Evolutionary conservation across 2,329 filamentous ascomycete species (phyloP).

Genomic region (Trichoderma sp.): DNA sequence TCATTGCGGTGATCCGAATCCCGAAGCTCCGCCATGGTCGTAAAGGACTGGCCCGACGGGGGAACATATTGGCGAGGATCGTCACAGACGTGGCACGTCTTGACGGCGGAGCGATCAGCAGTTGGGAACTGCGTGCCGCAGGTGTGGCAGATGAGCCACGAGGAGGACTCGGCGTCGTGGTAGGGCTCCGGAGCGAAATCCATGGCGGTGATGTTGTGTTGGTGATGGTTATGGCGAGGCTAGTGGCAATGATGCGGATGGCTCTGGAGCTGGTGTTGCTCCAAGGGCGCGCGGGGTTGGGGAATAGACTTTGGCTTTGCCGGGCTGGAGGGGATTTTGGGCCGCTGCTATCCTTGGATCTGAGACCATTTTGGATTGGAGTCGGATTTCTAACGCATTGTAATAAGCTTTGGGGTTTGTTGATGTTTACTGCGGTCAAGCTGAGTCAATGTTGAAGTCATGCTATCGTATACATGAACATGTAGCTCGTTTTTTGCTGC

Average conservation of each 20-base stretch:
- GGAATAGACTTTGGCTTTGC: constrained; percentile 9
- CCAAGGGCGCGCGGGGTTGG: constrained; percentile 24
- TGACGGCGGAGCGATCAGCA: constrained; percentile 51
- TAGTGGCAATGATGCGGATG: neutral
- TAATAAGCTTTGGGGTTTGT: neutral
- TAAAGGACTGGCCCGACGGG: constrained; percentile 61
- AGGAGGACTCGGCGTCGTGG: constrained; percentile 6
- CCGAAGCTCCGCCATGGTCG: constrained; percentile 52
- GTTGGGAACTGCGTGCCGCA: constrained; percentile 69
- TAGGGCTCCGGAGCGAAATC: constrained; percentile 27
- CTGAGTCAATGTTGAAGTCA: neutral
- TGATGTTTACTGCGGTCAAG: neutral
- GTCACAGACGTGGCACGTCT: constrained; percentile 71
- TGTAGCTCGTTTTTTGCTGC: neutral
- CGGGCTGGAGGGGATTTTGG: neutral
- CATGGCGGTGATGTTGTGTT: constrained; percentile 23
- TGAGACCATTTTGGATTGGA: neutral
- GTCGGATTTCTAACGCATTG: neutral
- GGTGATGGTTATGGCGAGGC: neutral
- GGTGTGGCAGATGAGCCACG: constrained; percentile 62
- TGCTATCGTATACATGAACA: neutral
- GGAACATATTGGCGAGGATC: constrained; percentile 74
- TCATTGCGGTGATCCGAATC: constrained; percentile 53
- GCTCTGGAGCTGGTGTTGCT: neutral
- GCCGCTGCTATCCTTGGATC: neutral